These are phyloP conservation scores for Xylaria flabelliformis DNA, from an alignment of 495 filamentous ascomycete species.

Conservation along the genomic window DNA sequence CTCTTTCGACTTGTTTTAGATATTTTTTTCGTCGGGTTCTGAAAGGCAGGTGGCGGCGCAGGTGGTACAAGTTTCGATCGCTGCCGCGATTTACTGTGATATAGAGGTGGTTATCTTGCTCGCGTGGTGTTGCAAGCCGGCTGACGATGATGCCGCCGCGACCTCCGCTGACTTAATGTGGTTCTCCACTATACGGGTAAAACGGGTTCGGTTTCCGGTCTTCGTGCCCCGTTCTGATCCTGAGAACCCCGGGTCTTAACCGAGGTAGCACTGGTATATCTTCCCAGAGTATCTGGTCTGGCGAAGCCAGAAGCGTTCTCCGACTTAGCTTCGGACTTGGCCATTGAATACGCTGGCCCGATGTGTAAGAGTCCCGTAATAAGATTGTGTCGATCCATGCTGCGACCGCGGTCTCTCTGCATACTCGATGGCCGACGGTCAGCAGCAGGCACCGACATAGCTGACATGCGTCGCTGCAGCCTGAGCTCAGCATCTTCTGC, in stretches of 20 bases:
- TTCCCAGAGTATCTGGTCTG: constrained; percentile 33
- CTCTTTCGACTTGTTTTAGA: background rate
- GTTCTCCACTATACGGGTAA: constrained; percentile 34
- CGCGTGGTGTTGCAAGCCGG: background rate
- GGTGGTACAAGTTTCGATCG: background rate
- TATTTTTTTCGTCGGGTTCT: background rate
- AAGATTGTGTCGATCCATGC: constrained; percentile 40
- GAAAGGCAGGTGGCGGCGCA: background rate
- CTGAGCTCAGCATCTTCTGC: constrained; percentile 62
- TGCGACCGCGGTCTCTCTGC: constrained; percentile 35
- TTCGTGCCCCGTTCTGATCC: constrained; percentile 28
- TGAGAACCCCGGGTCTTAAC: constrained; percentile 13
- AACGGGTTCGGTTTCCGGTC: constrained; percentile 34
- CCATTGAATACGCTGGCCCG: constrained; percentile 39
- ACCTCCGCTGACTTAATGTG: background rate
- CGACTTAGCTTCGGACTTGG: constrained; percentile 28
- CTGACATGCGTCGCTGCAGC: constrained; percentile 62
- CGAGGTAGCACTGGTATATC: constrained; percentile 28
- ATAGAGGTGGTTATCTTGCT: background rate
- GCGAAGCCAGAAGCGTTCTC: constrained; percentile 23
- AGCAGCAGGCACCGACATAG: constrained; percentile 49
- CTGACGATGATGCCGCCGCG: background rate
- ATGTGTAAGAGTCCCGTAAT: constrained; percentile 48
- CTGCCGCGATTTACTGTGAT: background rate
- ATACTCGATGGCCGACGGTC: constrained; percentile 28